phyloP scores from a whole-genome alignment of 1,284 basidiomycete genomes.

The Trichosporon inkin region DNA sequence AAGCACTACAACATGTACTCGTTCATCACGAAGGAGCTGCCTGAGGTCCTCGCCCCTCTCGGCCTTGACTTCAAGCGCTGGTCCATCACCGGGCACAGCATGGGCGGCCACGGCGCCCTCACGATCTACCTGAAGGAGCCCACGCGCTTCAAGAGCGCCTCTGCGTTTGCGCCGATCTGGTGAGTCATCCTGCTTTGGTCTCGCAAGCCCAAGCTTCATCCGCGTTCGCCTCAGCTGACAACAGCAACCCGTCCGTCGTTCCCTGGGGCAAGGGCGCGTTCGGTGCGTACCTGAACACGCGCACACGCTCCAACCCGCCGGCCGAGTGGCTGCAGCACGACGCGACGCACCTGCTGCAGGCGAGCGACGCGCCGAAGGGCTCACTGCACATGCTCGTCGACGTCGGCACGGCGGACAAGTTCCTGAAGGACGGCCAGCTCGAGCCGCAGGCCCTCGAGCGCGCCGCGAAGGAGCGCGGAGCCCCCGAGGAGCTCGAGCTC shows the following conservation, averaged over 20 bases:
- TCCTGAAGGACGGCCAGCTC: slow-evolving; percentile 79
- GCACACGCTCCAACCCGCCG: slow-evolving; percentile 53
- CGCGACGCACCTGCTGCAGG: slow-evolving; percentile 75
- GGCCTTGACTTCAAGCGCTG: slow-evolving; percentile 52
- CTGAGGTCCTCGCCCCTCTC: slow-evolving; percentile 66
- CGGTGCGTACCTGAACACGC: slow-evolving; percentile 65
- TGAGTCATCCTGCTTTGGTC: slow-evolving; percentile 20
- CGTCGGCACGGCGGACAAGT: slow-evolving; percentile 81
- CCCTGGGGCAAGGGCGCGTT: slow-evolving; percentile 95
- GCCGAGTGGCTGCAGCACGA: slow-evolving; percentile 60
- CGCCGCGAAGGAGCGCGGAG: slow-evolving; percentile 54
- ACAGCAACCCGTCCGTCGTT: slow-evolving; percentile 71
- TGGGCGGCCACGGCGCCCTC: slow-evolving; percentile 95
- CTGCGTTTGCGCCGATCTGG: slow-evolving; percentile 86
- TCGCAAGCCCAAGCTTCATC: too few species aligned
- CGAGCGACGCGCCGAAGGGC: slow-evolving; percentile 54
- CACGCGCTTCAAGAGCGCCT: slow-evolving; percentile 74
- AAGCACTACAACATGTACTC: slow-evolving; percentile 89
- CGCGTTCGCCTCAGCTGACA: not conserved
- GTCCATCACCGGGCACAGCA: slow-evolving; percentile 81
- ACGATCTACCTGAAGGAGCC: slow-evolving; percentile 76
- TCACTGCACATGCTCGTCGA: slow-evolving; percentile 75
- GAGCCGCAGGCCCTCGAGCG: slow-evolving; percentile 78
- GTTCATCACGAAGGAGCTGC: slow-evolving; percentile 76
- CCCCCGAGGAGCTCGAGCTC: slow-evolving; percentile 71